These are phyloP conservation scores for Penicillium manginii DNA, from an alignment of 495 filamentous ascomycete species.

Conservation along the genomic window DNA sequence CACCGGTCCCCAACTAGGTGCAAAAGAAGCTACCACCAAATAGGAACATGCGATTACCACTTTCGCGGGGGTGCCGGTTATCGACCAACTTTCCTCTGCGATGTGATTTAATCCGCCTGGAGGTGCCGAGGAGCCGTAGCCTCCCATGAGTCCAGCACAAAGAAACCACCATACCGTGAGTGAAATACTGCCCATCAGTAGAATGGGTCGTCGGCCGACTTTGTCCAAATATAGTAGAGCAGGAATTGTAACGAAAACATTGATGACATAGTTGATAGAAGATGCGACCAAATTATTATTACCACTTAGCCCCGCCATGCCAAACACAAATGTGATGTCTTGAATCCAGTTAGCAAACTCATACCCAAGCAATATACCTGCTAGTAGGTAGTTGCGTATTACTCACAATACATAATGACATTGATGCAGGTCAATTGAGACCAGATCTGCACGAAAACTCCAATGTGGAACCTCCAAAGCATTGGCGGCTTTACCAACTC, in stretches of 20 bases:
- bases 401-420: conserved; percentile 69
- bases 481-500: conserved; percentile 72
- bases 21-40: conserved; percentile 66
- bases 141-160: conserved; percentile 68
- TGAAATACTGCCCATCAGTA: conserved; percentile 67
- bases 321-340: conserved; percentile 62
- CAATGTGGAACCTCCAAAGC: conserved; percentile 74
- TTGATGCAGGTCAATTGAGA: conserved; percentile 84
- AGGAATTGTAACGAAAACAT: conserved; percentile 55
- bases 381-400: background rate
- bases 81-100: conserved; percentile 44
- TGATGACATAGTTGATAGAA: conserved; percentile 73
- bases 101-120: conserved; percentile 44
- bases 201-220: conserved; percentile 65
- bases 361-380: background rate
- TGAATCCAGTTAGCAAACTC: background rate
- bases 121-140: conserved; percentile 55
- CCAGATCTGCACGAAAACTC: conserved; percentile 83
- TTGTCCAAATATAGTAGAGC: conserved; percentile 62
- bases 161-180: conserved; percentile 72
- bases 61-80: conserved; percentile 48
- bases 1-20: conserved; percentile 64
- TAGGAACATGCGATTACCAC: conserved; percentile 67
- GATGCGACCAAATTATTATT: conserved; percentile 62
- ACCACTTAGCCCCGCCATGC: conserved; percentile 67